Evolutionary conservation across 2,329 filamentous ascomycete species (phyloP).

Genomic region (Aspergillus aculeatus): DNA sequence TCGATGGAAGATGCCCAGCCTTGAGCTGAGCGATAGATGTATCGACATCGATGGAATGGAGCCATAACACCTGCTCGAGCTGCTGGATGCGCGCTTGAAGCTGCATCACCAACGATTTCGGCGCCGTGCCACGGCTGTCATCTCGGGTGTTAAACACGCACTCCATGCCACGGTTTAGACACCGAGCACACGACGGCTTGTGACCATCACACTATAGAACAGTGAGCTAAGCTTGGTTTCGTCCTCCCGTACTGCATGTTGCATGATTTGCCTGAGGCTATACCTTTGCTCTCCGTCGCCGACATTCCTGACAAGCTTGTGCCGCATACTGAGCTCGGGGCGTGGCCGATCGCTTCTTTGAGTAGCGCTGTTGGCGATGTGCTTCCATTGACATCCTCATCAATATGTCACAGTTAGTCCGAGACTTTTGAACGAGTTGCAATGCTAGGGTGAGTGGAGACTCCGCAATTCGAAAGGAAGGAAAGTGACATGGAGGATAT

Average conservation of each 20-base stretch:
- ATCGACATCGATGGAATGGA: constrained; percentile 3
- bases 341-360: too few relatives aligned
- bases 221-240: background rate
- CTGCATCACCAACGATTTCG: background rate
- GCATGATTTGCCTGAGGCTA: background rate
- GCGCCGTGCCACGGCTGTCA: background rate
- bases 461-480: too few relatives aligned
- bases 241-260: too few relatives aligned
- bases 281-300: background rate
- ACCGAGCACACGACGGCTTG: background rate
- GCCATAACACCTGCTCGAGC: background rate
- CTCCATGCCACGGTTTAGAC: background rate
- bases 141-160: background rate
- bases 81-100: background rate
- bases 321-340: background rate
- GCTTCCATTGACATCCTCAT: too few relatives aligned
- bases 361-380: too few relatives aligned
- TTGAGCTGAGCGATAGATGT: background rate
- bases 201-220: background rate
- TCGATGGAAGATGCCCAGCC: too few relatives aligned
- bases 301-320: background rate
- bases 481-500: too few relatives aligned
- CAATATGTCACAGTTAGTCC: too few relatives aligned
- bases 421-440: too few relatives aligned
- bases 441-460: too few relatives aligned